Conservation (phyloP, 176 grass and related monocot species). For the Oryza nivara region DNA sequence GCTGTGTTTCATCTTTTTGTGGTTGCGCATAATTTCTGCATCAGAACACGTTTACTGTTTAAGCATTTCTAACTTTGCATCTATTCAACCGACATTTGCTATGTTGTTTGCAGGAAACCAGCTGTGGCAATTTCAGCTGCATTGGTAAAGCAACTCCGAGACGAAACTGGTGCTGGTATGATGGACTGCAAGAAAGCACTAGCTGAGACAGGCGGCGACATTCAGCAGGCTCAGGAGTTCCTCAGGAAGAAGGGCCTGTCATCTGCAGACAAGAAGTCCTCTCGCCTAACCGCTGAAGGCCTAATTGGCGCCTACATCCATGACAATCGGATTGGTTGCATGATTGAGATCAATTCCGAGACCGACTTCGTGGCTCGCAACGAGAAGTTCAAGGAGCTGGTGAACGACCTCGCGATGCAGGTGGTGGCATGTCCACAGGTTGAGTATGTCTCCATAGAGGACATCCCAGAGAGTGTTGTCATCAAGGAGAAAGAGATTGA, state of each 20-base stretch:
- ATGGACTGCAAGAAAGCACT: constrained; percentile 99
- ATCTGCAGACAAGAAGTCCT: constrained; percentile 95
- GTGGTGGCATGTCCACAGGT: constrained; percentile 92
- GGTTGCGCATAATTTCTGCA: not conserved
- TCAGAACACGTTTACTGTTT: constrained; percentile 23
- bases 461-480: constrained; percentile 76
- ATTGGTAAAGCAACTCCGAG: constrained; percentile 94
- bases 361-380: constrained; percentile 93
- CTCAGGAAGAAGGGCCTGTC: constrained; percentile 98
- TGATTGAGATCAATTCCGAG: constrained; percentile 95
- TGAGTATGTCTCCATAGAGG: constrained; percentile 84
- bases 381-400: constrained; percentile 96
- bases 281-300: constrained; percentile 86
- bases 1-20: constrained; percentile 26
- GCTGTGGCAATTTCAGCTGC: constrained; percentile 71
- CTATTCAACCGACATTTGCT: constrained; percentile 23
- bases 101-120: constrained; percentile 63
- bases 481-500: constrained; percentile 87
- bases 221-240: constrained; percentile 86
- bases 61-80: constrained; percentile 24
- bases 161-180: constrained; percentile 98
- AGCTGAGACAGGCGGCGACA: constrained; percentile 71
- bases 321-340: constrained; percentile 84
- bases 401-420: constrained; percentile 92
- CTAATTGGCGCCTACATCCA: constrained; percentile 93